These are phyloP conservation scores for Dactylonectria macrodidyma DNA, from an alignment of 2,329 filamentous ascomycete genomes.

Conservation along the genomic window DNA sequence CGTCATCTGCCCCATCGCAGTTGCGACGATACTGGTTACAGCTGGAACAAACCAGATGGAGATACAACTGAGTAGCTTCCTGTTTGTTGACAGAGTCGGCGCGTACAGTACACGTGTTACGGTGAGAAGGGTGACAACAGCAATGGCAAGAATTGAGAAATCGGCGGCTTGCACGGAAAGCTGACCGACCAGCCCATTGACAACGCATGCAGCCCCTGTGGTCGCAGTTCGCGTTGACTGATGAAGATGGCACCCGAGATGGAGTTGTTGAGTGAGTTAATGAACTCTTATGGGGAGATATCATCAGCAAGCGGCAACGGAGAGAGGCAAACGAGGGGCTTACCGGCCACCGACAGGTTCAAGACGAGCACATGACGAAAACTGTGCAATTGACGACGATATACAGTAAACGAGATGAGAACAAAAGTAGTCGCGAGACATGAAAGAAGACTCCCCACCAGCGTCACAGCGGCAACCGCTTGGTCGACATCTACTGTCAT, in stretches of 20 bases:
- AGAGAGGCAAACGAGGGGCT: not conserved
- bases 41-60: conserved; percentile 40
- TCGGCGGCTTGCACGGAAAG: conserved; percentile 44
- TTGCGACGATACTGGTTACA: conserved; percentile 39
- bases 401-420: conserved; percentile 41
- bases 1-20: conserved; percentile 38
- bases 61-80: conserved; percentile 34
- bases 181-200: conserved; percentile 42
- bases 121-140: conserved; percentile 43
- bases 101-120: conserved; percentile 40
- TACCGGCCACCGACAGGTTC: conserved; percentile 44
- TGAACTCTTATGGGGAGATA: conserved; percentile 33
- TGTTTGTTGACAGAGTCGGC: conserved; percentile 31
- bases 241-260: conserved; percentile 42
- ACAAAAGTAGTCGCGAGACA: conserved; percentile 42
- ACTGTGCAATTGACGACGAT: conserved; percentile 38
- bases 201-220: conserved; percentile 33
- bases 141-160: conserved; percentile 46
- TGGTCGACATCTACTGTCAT: conserved; percentile 6
- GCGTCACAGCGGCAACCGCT: conserved; percentile 41
- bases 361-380: conserved; percentile 45
- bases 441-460: conserved; percentile 42
- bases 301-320: not conserved
- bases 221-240: conserved; percentile 19
- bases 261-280: conserved; percentile 44